phyloP scores from a whole-genome alignment of 2,329 filamentous ascomycete genomes.

The Penicillium glabrum region DNA sequence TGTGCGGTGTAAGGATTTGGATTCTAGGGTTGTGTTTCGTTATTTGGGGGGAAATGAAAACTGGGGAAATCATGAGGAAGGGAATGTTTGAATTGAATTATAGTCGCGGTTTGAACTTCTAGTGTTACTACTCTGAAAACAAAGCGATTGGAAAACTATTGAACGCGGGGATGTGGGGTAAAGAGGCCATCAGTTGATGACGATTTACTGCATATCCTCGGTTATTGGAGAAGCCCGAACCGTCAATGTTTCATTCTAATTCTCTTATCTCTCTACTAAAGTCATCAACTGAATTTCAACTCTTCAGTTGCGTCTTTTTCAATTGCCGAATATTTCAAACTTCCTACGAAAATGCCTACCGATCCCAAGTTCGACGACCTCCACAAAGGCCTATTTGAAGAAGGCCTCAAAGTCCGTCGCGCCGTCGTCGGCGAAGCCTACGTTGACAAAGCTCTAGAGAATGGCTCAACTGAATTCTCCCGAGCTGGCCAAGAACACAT shows the following conservation, averaged over 20 bases:
- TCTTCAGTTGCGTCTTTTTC: background rate
- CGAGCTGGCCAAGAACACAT: constrained; percentile 59
- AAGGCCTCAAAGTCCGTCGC: constrained; percentile 60
- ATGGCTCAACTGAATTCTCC: constrained; percentile 59
- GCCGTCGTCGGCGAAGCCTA: constrained; percentile 62
- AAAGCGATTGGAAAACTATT: no score
- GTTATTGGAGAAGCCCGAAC: background rate
- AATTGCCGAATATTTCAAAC: background rate
- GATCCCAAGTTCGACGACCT: constrained; percentile 41
- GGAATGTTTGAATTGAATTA: background rate
- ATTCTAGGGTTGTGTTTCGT: constrained; percentile 59
- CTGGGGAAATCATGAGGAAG: constrained; percentile 35
- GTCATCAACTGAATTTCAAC: background rate
- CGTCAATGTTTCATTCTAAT: background rate
- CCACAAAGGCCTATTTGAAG: constrained; percentile 61
- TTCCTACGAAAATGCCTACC: constrained; percentile 16
- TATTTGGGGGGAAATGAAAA: constrained; percentile 56
- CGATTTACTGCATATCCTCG: background rate
- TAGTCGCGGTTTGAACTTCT: no score
- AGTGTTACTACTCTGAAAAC: no score
- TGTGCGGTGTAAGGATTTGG: constrained; percentile 52
- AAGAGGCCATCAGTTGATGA: background rate
- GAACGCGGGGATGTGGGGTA: no score
- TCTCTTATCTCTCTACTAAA: background rate
- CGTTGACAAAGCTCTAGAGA: constrained; percentile 58